phyloP scores from a whole-genome alignment of 768 basidiomycete species.

The Calocybe cyanea region DNA sequence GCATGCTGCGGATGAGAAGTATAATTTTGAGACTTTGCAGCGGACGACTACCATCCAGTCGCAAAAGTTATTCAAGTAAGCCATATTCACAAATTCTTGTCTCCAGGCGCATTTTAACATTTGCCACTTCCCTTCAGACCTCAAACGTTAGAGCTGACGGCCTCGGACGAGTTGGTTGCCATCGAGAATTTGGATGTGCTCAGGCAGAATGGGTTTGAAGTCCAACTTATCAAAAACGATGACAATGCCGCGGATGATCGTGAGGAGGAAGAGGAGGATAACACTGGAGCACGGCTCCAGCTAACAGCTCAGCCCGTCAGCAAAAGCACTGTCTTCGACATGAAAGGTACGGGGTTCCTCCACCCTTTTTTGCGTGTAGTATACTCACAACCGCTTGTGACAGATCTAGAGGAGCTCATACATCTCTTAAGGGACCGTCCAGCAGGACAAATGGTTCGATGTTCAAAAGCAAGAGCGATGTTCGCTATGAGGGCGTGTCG shows the following conservation, averaged over 20 bases:
- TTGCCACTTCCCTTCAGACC: no score
- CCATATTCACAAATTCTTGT: constrained; percentile 6
- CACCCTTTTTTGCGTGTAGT: not conserved
- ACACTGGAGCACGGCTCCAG: constrained; percentile 44
- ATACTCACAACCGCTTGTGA: not conserved
- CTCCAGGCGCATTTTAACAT: no score
- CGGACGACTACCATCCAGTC: constrained; percentile 85
- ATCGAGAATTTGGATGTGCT: constrained; percentile 85
- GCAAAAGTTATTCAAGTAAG: constrained; percentile 79
- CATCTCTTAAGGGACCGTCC: constrained; percentile 80
- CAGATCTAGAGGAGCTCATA: constrained; percentile 92
- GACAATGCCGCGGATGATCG: no score
- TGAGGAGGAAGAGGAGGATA: constrained; percentile 26
- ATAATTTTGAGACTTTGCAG: constrained; percentile 95
- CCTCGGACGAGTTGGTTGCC: constrained; percentile 85
- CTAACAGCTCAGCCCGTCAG: constrained; percentile 86
- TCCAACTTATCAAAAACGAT: constrained; percentile 46
- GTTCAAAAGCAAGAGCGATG: constrained; percentile 91
- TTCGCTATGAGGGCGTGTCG: constrained; percentile 95
- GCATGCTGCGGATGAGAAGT: constrained; percentile 97
- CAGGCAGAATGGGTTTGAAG: constrained; percentile 85
- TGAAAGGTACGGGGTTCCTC: constrained; percentile 55
- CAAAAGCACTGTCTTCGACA: constrained; percentile 86
- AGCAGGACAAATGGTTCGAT: constrained; percentile 80
- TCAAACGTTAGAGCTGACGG: constrained; percentile 73